Percentiles rank a stretch among this genome's conserved stretches.
These are phyloP conservation scores for Scenedesmus sp. DNA, from an alignment of 163 green algal species.

Conservation along the genomic window DNA sequence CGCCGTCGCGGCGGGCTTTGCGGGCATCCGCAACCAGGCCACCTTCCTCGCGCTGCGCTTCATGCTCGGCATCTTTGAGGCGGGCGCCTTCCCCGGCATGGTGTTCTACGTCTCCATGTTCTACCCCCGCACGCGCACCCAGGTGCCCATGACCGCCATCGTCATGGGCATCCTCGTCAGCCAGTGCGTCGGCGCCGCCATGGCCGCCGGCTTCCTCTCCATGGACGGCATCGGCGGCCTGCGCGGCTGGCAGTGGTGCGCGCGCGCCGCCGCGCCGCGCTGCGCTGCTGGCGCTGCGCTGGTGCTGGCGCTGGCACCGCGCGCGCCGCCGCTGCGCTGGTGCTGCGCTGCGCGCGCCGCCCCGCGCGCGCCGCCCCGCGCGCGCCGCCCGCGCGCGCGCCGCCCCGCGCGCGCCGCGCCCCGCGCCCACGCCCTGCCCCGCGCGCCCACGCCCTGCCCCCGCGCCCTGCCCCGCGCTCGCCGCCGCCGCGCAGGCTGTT, in stretches of 20 bases:
- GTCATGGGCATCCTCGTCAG: conserved; percentile 40
- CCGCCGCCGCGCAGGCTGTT: too few species aligned
- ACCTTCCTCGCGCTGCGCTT: conserved; percentile 62
- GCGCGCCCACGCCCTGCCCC: background rate
- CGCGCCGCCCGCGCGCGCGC: too few species aligned
- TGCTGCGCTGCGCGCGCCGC: too few species aligned
- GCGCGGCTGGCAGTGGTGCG: conserved; percentile 34
- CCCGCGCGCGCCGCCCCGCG: too few species aligned
- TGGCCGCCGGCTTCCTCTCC: conserved; percentile 41
- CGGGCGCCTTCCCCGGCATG: conserved; percentile 58
- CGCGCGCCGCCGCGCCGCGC: too few species aligned
- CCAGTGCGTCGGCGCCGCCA: conserved; percentile 40
- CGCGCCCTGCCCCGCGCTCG: too few species aligned
- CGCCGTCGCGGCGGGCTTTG: conserved; percentile 31
- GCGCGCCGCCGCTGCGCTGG: too few species aligned
- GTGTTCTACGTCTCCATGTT: conserved; percentile 39
- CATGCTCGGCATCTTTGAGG: conserved; percentile 63
- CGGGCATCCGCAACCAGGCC: conserved; percentile 38
- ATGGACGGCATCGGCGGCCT: conserved; percentile 38
- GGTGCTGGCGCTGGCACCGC: too few species aligned
- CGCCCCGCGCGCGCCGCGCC: background rate
- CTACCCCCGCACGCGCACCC: conserved; percentile 34
- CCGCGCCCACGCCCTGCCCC: background rate
- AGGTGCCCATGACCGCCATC: conserved; percentile 46
- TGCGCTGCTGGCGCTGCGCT: too few species aligned